Evolutionary conservation across 129 eudicot species (phyloP).

Genomic region (Mikania micrantha): DNA sequence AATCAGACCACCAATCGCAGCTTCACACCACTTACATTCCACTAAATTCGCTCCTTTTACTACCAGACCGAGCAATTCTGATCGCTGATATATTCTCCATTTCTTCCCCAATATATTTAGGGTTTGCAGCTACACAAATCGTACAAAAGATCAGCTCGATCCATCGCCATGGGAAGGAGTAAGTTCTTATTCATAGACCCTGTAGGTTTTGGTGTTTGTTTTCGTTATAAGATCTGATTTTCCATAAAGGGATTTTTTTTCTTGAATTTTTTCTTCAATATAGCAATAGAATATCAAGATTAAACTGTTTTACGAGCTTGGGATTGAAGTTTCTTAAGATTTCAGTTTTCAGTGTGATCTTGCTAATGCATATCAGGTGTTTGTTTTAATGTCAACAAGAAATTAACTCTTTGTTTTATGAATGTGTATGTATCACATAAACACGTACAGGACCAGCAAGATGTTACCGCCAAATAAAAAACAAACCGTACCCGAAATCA

Average conservation of each 20-base stretch:
- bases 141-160: neutral
- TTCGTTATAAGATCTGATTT: too few relatives aligned
- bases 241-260: too few relatives aligned
- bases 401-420: neutral
- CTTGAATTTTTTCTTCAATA: neutral
- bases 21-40: slow-evolving; percentile 15
- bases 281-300: neutral
- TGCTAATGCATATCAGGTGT: neutral
- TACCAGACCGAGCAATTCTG: neutral
- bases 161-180: slow-evolving; percentile 14
- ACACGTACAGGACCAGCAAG: slow-evolving; percentile 52
- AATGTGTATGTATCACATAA: neutral
- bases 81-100: neutral
- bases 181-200: too few relatives aligned
- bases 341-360: too few relatives aligned
- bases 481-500: slow-evolving; percentile 52
- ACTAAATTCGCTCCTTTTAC: neutral
- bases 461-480: slow-evolving; percentile 52
- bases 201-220: too few relatives aligned
- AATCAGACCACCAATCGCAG: slow-evolving; percentile 12
- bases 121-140: slow-evolving; percentile 5
- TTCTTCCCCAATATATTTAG: neutral
- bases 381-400: neutral
- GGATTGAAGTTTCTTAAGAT: too few relatives aligned
- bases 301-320: neutral